These are phyloP conservation scores for Heterobasidion irregulare DNA, from an alignment of 1,284 basidiomycete species.

Conservation along the genomic window DNA sequence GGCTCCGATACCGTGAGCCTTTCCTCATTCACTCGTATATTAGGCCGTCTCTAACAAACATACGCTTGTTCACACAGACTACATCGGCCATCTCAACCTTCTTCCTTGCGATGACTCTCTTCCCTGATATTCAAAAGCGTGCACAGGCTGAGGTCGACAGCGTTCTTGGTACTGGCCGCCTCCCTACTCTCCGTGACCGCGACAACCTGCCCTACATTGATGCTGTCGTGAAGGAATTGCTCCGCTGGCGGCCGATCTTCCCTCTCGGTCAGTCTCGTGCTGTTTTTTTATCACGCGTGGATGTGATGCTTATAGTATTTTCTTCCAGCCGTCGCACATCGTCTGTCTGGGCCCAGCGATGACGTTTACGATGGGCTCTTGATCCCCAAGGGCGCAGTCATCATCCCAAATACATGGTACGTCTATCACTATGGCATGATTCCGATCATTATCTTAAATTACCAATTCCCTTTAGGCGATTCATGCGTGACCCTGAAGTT, in stretches of 20 bases:
- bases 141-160: slow-evolving; percentile 22
- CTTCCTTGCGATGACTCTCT: slow-evolving; percentile 20
- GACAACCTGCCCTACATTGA: slow-evolving; percentile 20
- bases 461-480: not conserved
- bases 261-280: slow-evolving; percentile 7
- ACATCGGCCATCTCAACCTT: slow-evolving; percentile 18
- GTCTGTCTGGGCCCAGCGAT: slow-evolving; percentile 5
- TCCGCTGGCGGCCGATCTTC: slow-evolving; percentile 16
- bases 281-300: not conserved
- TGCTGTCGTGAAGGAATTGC: slow-evolving; percentile 19
- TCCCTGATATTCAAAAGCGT: slow-evolving; percentile 20
- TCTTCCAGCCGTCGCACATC: slow-evolving; percentile 7
- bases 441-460: no score
- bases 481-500: slow-evolving; percentile 3
- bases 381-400: slow-evolving; percentile 10
- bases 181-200: slow-evolving; percentile 18
- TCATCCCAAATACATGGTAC: slow-evolving; percentile 12
- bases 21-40: not conserved
- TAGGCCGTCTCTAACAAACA: not conserved
- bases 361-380: slow-evolving; percentile 10
- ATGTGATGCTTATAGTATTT: not conserved
- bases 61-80: slow-evolving; percentile 10
- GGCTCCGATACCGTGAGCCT: slow-evolving; percentile 4
- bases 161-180: slow-evolving; percentile 17
- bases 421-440: not conserved